Base-by-base conservation (phyloP, 2,329 filamentous ascomycete species). In the Metarhizium humberi region DNA sequence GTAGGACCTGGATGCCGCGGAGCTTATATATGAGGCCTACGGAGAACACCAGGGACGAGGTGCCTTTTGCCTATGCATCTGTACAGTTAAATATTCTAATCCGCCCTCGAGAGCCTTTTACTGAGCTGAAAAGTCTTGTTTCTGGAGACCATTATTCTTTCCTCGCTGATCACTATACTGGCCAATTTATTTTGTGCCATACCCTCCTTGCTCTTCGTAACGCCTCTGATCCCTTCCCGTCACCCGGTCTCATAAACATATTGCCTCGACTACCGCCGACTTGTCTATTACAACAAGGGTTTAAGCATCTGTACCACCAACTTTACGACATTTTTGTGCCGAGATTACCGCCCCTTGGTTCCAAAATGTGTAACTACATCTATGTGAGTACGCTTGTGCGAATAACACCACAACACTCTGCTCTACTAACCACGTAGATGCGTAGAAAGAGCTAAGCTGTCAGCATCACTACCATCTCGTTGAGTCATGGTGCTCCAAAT, bases 311-410 rank as follows among this genome's bases (percentile, higher is more conserved):
- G 20, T 14, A 29, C 11, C 20, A 8, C 25, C 14, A 13, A 14
- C 32, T 34, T 40, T 6, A 52, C 29, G 36, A 30, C 29, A 45
- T n/a, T 14, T 52, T 16, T 8, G 11, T 36, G 14, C 42, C 40
- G n/a, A 36, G 25, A 43, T 25, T 18, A 32, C 34, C 3, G 25
- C 34, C 20, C 5, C 30, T 30, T 46, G 54, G 34, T 10, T 48
- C 50, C 56, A 71, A 56, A 58, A 78, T 78, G 76, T 78, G 75
- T 68, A 76, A 78, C 66, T 78, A 76, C 63, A 78, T 77, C 55
- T 76, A 78, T 61, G 73, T 75, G 65, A 58, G 71, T 65, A 29
- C 18, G 25, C 18, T 42, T 43, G 4, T 30, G 18, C 38, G 38
- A 20, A 6, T 4, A 3, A 11, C 32, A 34, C 32, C 3, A 6